Base-by-base conservation (phyloP, 176 grass and related monocot species). In the Alopecurus myosuroides region DNA sequence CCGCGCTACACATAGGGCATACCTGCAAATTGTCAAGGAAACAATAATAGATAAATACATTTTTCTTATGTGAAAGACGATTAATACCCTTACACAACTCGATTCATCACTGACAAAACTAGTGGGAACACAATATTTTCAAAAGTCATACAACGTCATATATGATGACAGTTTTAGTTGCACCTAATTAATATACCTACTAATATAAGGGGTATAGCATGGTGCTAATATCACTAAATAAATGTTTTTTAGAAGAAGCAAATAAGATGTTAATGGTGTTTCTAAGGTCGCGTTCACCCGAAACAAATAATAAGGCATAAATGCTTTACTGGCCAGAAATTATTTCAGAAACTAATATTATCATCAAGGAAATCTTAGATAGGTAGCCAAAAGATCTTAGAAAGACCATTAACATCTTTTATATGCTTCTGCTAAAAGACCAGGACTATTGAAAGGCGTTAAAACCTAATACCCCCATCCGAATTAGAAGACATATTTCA, bases 1-100 rank as follows among this genome's bases (percentile, higher is more conserved):
- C 94, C 13, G 90, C 73, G 6, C 92, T 94, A 77, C 94, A 97
- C 88, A 97, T 88, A 49, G 94, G 94, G 73, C 94, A 97, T 60
- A 85, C 88, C 94, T 97, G 77, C 85, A 87, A 78, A 80, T 63
- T 55, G 23, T 46, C 33, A 85, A 41, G 14, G 41, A 26, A 65
- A 70, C 35, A 86, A 22, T 1, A 60, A 22, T 11, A 71, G 39
- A 71, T 45, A 44, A 44, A 70, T 42, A 15, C 11, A 70, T 42
- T 41, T 70, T 44, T 23, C 36, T 25, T 23, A 44, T 42, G 35
- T 10, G 0, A 69, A n/a, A 37, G 8, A 46, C 67, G 42, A 56
- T 28, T 71, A 36, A 44, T 67, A 82, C 20, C 49, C 40, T 25
- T 14, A 50, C 46, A 29, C 2, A 25, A 74, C 10, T 64, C 15